These are phyloP conservation scores for Intubia oerlemansii DNA, from an alignment of 2,329 filamentous ascomycete species.

Conservation along the genomic window DNA sequence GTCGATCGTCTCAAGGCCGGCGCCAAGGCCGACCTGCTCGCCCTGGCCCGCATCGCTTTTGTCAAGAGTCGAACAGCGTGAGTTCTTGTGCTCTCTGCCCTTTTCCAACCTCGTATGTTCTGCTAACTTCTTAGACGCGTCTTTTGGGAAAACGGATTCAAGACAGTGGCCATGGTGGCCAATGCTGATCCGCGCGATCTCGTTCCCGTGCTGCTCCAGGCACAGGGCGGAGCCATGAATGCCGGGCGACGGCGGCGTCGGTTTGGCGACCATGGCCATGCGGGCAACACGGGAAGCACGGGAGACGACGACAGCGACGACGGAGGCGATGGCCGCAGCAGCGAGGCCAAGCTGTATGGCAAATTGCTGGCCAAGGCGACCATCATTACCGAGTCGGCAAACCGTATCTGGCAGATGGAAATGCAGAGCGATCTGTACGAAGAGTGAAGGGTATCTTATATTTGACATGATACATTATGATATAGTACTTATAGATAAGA, in stretches of 20 bases:
- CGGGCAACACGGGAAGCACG: too few species aligned
- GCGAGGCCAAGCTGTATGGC: conserved; percentile 2
- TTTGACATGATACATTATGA: too few species aligned
- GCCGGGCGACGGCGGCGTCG: too few species aligned
- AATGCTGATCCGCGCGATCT: conserved; percentile 48
- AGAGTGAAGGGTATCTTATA: conserved; percentile 3
- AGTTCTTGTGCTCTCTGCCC: conserved; percentile 6
- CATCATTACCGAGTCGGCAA: conserved; percentile 47
- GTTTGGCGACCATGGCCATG: conserved; percentile 12
- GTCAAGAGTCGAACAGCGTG: conserved; percentile 58
- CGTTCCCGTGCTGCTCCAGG: conserved; percentile 46
- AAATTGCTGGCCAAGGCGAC: conserved; percentile 29
- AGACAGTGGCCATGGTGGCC: conserved; percentile 43
- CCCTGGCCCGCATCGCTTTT: conserved; percentile 49
- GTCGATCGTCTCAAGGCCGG: conserved; percentile 52
- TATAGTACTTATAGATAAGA: too few species aligned
- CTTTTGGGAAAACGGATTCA: conserved; percentile 60
- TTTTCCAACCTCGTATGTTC: too few species aligned
- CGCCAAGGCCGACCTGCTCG: conserved; percentile 47
- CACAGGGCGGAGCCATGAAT: conserved; percentile 36
- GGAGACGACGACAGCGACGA: background rate
- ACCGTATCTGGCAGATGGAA: conserved; percentile 40
- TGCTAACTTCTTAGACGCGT: conserved; percentile 18
- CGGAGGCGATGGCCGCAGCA: conserved; percentile 15
- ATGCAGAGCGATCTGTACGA: conserved; percentile 9